Conservation (phyloP, 139 green algal species). For the Chlorella sp. region DNA sequence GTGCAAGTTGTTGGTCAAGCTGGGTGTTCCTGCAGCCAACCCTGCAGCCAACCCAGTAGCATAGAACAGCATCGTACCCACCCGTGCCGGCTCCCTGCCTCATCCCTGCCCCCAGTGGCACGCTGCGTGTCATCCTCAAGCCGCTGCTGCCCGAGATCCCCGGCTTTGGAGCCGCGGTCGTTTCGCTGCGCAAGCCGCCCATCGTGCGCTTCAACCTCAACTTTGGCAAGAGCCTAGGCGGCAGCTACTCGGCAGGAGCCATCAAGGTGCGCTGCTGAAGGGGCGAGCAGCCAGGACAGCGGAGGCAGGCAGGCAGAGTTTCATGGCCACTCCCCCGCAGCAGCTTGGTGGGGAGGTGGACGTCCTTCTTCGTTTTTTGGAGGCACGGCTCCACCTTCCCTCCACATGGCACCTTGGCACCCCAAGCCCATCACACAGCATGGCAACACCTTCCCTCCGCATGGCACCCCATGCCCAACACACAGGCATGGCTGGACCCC, state of each 20-base stretch:
- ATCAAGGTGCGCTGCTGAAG: constrained; percentile 26
- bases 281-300: too few species aligned
- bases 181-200: constrained; percentile 47
- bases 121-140: constrained; percentile 24
- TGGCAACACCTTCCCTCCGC: constrained; percentile 35
- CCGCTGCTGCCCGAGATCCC: constrained; percentile 65
- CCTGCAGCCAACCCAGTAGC: too few species aligned
- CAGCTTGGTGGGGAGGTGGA: too few species aligned
- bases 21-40: too few species aligned
- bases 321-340: too few species aligned
- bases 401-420: too few species aligned
- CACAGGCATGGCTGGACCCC: constrained; percentile 63
- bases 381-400: too few species aligned
- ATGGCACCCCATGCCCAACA: too few species aligned
- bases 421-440: not conserved
- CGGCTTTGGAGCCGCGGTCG: constrained; percentile 79
- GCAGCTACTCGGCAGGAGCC: constrained; percentile 43
- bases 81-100: not conserved
- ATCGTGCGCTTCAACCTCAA: constrained; percentile 64
- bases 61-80: too few species aligned
- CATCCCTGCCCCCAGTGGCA: constrained; percentile 9
- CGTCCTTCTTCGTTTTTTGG: too few species aligned
- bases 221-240: constrained; percentile 64
- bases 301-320: too few species aligned
- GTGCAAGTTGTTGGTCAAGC: too few species aligned